phyloP scores from a whole-genome alignment of 1,284 basidiomycete genomes.

The Coniophora puteana region DNA sequence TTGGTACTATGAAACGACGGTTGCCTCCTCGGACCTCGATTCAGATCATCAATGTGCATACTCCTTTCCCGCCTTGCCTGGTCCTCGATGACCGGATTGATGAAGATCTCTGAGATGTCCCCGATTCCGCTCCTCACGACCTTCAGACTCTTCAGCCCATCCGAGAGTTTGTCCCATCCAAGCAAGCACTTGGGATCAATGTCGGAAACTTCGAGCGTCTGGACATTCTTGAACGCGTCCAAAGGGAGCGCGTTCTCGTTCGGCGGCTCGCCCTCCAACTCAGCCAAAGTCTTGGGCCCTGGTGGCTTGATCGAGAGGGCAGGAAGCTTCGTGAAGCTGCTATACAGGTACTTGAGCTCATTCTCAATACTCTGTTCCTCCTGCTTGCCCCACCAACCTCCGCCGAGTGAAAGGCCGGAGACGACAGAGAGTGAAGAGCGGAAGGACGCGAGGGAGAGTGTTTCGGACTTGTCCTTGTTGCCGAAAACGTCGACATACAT shows the following conservation, averaged over 20 bases:
- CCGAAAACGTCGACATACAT: constrained; percentile 53
- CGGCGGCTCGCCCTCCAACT: constrained; percentile 70
- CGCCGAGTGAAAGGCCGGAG: constrained; percentile 69
- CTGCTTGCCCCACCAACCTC: constrained; percentile 63
- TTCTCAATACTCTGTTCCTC: constrained; percentile 59
- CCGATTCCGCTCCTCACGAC: constrained; percentile 78
- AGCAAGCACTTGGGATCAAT: constrained; percentile 82
- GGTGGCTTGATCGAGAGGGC: constrained; percentile 64
- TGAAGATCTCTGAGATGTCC: constrained; percentile 78
- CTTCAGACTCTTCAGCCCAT: constrained; percentile 69
- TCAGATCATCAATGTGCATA: constrained; percentile 34
- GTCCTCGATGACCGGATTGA: constrained; percentile 76
- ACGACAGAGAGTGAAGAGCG: constrained; percentile 77
- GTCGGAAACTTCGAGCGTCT: constrained; percentile 69
- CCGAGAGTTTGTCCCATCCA: constrained; percentile 80
- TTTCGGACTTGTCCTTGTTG: constrained; percentile 62
- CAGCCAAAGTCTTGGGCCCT: constrained; percentile 61
- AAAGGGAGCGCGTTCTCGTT: constrained; percentile 77
- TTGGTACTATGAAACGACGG: constrained; percentile 49
- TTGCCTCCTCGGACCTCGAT: constrained; percentile 37
- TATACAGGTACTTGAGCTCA: constrained; percentile 83
- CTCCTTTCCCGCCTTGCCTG: constrained; percentile 53
- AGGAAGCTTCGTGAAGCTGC: constrained; percentile 84
- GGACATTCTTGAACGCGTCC: constrained; percentile 80
- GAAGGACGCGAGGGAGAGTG: constrained; percentile 75